phyloP scores from a whole-genome alignment of 768 basidiomycete genomes.

The Rhodotorula graminis region DNA sequence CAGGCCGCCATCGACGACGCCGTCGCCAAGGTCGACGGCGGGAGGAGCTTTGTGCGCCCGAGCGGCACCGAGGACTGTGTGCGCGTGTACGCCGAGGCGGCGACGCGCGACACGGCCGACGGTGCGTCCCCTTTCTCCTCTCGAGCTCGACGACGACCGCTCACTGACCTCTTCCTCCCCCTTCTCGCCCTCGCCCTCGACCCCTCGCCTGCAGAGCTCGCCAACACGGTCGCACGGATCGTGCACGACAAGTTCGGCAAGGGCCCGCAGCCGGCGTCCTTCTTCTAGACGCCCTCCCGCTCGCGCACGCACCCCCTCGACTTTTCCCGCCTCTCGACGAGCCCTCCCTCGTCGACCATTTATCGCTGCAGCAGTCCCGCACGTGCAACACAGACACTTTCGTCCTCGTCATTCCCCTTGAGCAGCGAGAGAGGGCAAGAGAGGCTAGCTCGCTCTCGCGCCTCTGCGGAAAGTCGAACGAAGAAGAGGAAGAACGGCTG shows the following conservation, averaged over 20 bases:
- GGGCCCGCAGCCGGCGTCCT: constrained; percentile 48
- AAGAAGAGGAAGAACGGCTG: too few relatives aligned
- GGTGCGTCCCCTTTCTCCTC: constrained; percentile 54
- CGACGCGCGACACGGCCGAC: constrained; percentile 66
- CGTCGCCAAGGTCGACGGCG: constrained; percentile 69
- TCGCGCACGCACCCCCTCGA: too few relatives aligned
- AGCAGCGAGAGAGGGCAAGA: too few relatives aligned
- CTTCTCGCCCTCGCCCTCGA: too few relatives aligned
- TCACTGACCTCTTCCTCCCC: neutral
- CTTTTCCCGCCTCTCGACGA: too few relatives aligned
- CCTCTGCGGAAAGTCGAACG: too few relatives aligned
- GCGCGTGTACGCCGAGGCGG: constrained; percentile 92
- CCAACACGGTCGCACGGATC: constrained; percentile 74
- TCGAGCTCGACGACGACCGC: neutral
- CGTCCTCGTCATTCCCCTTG: too few relatives aligned
- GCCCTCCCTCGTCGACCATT: too few relatives aligned
- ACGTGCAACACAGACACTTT: too few relatives aligned
- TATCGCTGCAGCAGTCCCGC: too few relatives aligned
- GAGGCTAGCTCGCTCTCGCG: too few relatives aligned
- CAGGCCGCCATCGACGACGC: constrained; percentile 78
- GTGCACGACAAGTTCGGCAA: constrained; percentile 79
- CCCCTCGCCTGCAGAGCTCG: constrained; percentile 59
- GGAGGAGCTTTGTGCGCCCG: constrained; percentile 88
- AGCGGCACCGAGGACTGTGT: constrained; percentile 99
- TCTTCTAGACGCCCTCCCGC: constrained; percentile 4